Evolutionary conservation across 495 filamentous ascomycete species (phyloP).

Genomic region (Aspergillus cristatus): DNA sequence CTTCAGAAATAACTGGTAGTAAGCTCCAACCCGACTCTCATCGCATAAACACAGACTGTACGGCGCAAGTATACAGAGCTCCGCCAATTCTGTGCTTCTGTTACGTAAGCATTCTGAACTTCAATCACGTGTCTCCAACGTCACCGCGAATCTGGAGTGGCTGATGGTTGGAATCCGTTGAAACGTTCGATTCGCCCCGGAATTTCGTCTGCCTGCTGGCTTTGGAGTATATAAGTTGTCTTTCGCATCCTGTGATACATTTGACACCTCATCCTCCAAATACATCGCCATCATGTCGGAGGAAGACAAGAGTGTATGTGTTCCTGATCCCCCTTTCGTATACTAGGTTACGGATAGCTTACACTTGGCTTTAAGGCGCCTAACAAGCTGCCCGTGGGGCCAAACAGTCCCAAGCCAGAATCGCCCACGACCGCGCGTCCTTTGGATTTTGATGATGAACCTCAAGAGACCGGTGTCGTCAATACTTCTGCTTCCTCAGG

Average conservation of each 20-base stretch:
- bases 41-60: no score
- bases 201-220: conserved; percentile 19
- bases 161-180: conserved; percentile 19
- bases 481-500: conserved; percentile 26
- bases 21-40: no score
- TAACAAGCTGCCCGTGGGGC: conserved; percentile 23
- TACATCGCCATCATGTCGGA: conserved; percentile 25
- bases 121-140: conserved; percentile 30
- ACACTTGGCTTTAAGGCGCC: conserved; percentile 16
- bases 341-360: conserved; percentile 10
- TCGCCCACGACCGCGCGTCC: conserved; percentile 78
- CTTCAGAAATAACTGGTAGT: no score
- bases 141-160: conserved; percentile 19
- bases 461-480: conserved; percentile 50
- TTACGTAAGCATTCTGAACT: no score
- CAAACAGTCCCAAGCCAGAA: conserved; percentile 47
- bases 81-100: no score
- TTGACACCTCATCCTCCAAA: background rate
- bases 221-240: no score
- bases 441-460: conserved; percentile 81
- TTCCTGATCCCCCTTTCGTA: conserved; percentile 1
- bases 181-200: no score
- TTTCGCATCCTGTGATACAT: no score
- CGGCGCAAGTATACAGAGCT: no score
- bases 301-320: conserved; percentile 32